phyloP scores from a whole-genome alignment of 768 basidiomycete species.

The Amanita subjunquillea region DNA sequence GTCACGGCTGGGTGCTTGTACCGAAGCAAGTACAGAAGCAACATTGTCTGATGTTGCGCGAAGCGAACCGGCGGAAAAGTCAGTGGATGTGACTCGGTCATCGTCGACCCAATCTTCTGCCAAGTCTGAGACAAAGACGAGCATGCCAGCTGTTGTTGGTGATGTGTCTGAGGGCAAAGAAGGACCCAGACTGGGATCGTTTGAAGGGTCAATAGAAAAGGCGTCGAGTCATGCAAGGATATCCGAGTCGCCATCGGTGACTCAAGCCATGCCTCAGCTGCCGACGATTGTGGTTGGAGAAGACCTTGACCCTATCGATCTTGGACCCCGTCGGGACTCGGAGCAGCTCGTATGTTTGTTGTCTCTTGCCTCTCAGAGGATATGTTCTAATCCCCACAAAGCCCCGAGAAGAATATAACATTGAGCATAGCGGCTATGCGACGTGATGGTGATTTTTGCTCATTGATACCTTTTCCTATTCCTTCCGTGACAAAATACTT shows the following conservation, averaged over 20 bases:
- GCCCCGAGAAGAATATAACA: conserved; percentile 2
- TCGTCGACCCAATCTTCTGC: conserved; percentile 1
- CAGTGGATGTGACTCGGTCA: neutral
- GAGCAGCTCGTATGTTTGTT: neutral
- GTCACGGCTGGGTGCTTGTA: neutral
- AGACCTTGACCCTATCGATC: conserved; percentile 3
- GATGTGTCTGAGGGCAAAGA: neutral
- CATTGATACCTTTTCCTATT: neutral
- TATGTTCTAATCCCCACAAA: neutral
- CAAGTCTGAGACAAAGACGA: neutral
- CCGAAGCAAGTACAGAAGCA: neutral
- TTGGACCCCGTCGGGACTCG: conserved; percentile 1
- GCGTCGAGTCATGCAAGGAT: neutral
- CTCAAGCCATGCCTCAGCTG: conserved; percentile 4
- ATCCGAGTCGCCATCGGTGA: conserved; percentile 2
- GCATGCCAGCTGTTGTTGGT: neutral
- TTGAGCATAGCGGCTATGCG: neutral
- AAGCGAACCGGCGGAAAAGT: neutral
- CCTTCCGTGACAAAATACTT: neutral
- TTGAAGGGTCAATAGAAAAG: neutral
- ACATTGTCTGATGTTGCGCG: neutral
- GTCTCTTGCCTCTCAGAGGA: neutral
- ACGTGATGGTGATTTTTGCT: neutral
- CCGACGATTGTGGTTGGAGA: conserved; percentile 6
- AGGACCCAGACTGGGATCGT: neutral